Evolutionary conservation across 176 grass and related monocot species (phyloP).

Genomic region (Avena atlantica): DNA sequence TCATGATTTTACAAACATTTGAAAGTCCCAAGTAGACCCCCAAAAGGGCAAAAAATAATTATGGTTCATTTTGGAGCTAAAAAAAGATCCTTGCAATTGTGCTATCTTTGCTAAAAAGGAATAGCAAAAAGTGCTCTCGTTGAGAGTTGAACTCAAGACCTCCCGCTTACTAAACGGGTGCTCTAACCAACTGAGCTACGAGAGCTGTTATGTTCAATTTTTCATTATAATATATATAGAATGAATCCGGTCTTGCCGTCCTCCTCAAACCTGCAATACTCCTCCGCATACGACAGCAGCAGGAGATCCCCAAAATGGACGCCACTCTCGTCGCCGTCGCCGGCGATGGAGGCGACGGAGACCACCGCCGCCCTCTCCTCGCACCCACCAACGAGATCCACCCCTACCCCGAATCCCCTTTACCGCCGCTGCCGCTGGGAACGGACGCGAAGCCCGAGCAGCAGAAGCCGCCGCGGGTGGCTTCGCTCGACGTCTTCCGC

Average conservation of each 20-base stretch:
- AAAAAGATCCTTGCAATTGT: too few species aligned
- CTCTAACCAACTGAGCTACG: slow-evolving; percentile 99
- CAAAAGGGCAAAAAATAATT: too few species aligned
- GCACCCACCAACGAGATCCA: slow-evolving; percentile 52
- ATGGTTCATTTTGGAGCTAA: too few species aligned
- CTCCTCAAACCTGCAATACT: background rate
- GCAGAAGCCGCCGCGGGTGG: slow-evolving; percentile 64
- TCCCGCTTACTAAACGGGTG: slow-evolving; percentile 99
- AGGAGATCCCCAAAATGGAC: slow-evolving; percentile 50
- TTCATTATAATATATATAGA: background rate
- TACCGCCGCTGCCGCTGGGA: background rate
- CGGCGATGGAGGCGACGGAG: slow-evolving; percentile 46
- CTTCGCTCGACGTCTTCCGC: slow-evolving; percentile 91
- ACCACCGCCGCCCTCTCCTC: slow-evolving; percentile 42
- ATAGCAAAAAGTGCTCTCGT: slow-evolving; percentile 52
- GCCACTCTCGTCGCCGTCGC: slow-evolving; percentile 36
- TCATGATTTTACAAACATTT: too few species aligned
- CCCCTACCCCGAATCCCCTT: slow-evolving; percentile 28
- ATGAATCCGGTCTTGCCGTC: background rate
- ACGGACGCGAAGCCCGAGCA: slow-evolving; percentile 26
- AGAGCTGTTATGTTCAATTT: slow-evolving; percentile 32
- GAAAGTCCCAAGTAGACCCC: too few species aligned
- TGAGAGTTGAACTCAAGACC: slow-evolving; percentile 98
- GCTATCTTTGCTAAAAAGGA: background rate
- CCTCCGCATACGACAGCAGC: background rate